These are phyloP conservation scores for Plasmodium yoelii DNA, from an alignment of 169 alveolate species.

Conservation along the genomic window DNA sequence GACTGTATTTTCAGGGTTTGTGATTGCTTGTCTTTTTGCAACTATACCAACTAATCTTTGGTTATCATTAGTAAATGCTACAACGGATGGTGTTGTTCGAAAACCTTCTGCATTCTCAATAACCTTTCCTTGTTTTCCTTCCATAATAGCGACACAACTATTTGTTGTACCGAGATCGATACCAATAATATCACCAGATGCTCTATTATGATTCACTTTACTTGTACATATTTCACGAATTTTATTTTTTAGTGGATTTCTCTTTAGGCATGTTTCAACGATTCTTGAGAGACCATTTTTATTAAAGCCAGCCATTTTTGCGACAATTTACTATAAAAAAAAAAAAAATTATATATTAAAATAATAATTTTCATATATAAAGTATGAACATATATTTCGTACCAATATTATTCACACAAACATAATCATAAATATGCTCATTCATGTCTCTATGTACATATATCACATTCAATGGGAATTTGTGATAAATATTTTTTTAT, in stretches of 20 bases:
- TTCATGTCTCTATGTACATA: too few relatives aligned
- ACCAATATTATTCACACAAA: too few relatives aligned
- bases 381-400: too few relatives aligned
- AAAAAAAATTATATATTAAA: constrained; percentile 4
- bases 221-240: constrained; percentile 57
- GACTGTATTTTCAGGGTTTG: constrained; percentile 97
- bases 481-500: too few relatives aligned
- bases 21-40: constrained; percentile 97
- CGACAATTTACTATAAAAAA: constrained; percentile 3
- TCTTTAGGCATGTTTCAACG: constrained; percentile 65
- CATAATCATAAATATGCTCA: too few relatives aligned
- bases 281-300: constrained; percentile 34
- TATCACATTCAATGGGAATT: too few relatives aligned
- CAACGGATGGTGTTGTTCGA: constrained; percentile 99
- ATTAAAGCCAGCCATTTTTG: constrained; percentile 35
- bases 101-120: constrained; percentile 96
- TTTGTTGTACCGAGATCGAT: constrained; percentile 99
- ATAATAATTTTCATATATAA: neutral
- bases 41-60: constrained; percentile 96
- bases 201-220: constrained; percentile 61
- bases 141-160: constrained; percentile 99
- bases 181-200: constrained; percentile 95
- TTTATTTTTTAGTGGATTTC: constrained; percentile 21
- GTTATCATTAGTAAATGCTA: constrained; percentile 97
- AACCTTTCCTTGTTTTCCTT: constrained; percentile 96